These are phyloP conservation scores for Globisporangium yorkense DNA, from an alignment of 352 stramenopile species.

Conservation along the genomic window DNA sequence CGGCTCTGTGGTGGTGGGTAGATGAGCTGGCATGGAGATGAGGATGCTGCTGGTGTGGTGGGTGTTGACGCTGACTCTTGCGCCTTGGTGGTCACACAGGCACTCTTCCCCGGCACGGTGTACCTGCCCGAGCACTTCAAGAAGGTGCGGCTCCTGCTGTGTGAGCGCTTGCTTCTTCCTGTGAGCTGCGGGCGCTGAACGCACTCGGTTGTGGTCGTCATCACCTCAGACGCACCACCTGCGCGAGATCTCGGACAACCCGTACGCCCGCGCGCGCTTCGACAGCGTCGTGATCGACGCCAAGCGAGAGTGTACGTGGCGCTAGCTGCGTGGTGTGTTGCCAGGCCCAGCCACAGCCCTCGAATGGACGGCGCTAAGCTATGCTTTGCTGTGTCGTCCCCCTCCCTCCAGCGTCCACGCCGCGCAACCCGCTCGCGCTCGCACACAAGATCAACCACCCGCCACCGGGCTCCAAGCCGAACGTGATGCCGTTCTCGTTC, in stretches of 20 bases:
- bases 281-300: slow-evolving; percentile 86
- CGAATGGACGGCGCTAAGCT: background rate
- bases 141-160: slow-evolving; percentile 33
- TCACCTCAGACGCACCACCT: slow-evolving; percentile 38
- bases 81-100: slow-evolving; percentile 20
- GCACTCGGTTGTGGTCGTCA: background rate
- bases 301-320: slow-evolving; percentile 58
- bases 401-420: slow-evolving; percentile 34
- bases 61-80: background rate
- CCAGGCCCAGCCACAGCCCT: too few species aligned
- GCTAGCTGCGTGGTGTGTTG: background rate
- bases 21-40: background rate
- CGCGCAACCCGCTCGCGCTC: slow-evolving; percentile 62
- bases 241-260: slow-evolving; percentile 67
- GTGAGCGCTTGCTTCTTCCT: background rate
- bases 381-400: background rate
- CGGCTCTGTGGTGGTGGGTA: slow-evolving; percentile 63
- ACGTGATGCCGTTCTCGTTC: slow-evolving; percentile 78
- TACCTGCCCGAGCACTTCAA: slow-evolving; percentile 85
- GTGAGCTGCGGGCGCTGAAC: background rate
- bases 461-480: slow-evolving; percentile 51
- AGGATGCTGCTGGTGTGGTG: background rate
- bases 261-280: slow-evolving; percentile 72
- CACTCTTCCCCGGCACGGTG: slow-evolving; percentile 69
- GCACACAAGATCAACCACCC: slow-evolving; percentile 88